Base-by-base conservation (phyloP, 2,329 filamentous ascomycete species). In the Venturia oleaginea region DNA sequence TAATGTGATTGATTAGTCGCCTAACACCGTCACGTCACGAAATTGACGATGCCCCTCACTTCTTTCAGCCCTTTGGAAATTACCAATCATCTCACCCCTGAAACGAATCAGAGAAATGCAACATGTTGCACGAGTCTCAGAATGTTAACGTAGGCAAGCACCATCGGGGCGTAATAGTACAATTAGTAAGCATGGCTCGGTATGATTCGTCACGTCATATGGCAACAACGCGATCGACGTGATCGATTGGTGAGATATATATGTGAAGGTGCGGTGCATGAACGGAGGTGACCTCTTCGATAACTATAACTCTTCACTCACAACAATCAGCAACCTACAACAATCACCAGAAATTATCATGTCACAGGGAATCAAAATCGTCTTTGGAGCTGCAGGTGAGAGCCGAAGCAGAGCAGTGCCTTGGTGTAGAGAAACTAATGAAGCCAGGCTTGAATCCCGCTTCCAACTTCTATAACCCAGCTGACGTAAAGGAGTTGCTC, bases 361-460 rank as follows among this genome's bases (percentile, higher is more conserved):
- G 59, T 61, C 59, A 13, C 22, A 3, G 13, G 55, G 59, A 42
- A 32, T 61, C 59, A 61, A 61, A 46, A 30, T 42, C 34, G 59
- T 61, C 19, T 46, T 61, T 37, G 59, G 59, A 42, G n/a, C 37
- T 30, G 59, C 59, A 30, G 55, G 55, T 59, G 11, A 27, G 46
- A 51, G 24, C 24, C 3, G 3, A 51, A 27, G 46, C 22, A 51
- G 4, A 22, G 4, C 24, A 22, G 17, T 2, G 3, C 22, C n/a
- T 17, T 6, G 19, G n/a, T 19, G 3, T 15, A 13, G 46, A 51
- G 46, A 30, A 27, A 27, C 46, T 51, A 51, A 51, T 51, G 15
- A 22, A 27, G 46, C 24, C 46, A 51, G 59, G 59, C 34, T 40
- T 62, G 4, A 62, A 62, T 51, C 61, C 61, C 10, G 40, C 32